These are phyloP conservation scores for Agrostemma githago DNA, from an alignment of 148 eudicot species.

Conservation along the genomic window DNA sequence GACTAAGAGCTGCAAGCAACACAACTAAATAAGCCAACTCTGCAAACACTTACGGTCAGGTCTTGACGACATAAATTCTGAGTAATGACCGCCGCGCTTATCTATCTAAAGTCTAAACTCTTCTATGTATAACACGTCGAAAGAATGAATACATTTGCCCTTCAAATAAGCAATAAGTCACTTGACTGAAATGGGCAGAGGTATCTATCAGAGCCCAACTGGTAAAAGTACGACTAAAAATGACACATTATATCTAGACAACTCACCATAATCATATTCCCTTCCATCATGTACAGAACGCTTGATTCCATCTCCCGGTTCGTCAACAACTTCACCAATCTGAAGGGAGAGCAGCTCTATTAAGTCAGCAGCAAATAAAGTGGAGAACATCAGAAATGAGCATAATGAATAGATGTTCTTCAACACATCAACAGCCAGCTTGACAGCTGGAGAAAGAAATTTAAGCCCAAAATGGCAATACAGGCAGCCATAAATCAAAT, in stretches of 20 bases:
- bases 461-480: background rate
- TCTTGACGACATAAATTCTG: background rate
- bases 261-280: slow-evolving; percentile 82
- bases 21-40: slow-evolving; percentile 1
- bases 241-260: background rate
- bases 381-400: background rate
- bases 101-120: background rate
- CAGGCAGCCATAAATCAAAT: slow-evolving; percentile 2
- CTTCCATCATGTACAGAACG: slow-evolving; percentile 68
- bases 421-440: background rate
- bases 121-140: background rate
- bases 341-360: slow-evolving; percentile 18
- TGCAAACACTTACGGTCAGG: background rate
- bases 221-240: background rate
- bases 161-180: background rate
- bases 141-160: background rate
- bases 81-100: slow-evolving; percentile 1
- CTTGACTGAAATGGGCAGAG: background rate
- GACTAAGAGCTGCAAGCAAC: background rate
- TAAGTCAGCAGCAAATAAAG: background rate
- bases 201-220: background rate
- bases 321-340: slow-evolving; percentile 99
- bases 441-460: background rate
- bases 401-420: background rate
- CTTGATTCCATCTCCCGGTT: slow-evolving; percentile 70